These are phyloP conservation scores for Atalantia buxifolia DNA, from an alignment of 345 rosid species.

Conservation along the genomic window DNA sequence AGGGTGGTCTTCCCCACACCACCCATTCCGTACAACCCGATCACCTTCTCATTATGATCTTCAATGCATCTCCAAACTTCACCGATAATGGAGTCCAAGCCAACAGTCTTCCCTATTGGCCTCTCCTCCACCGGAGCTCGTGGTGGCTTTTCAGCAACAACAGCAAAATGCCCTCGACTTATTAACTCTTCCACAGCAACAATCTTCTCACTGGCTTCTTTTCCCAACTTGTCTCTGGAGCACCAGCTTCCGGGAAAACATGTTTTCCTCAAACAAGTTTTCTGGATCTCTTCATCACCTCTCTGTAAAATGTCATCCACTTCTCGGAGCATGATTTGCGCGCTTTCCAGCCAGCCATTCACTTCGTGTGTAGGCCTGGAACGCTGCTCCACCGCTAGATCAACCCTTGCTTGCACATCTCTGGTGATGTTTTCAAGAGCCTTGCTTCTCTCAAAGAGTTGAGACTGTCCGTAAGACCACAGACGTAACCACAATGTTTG, in stretches of 20 bases:
- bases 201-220: neutral
- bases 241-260: neutral
- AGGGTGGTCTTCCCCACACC: constrained; percentile 12
- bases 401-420: neutral
- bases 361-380: neutral
- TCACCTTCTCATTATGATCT: neutral
- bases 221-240: neutral
- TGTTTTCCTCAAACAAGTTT: neutral
- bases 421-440: neutral
- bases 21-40: neutral
- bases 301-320: neutral
- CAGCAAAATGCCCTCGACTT: neutral
- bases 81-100: neutral
- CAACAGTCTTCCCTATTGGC: neutral
- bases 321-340: neutral
- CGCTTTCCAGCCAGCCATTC: neutral
- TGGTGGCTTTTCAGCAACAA: neutral
- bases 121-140: neutral
- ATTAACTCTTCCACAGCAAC: neutral
- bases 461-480: neutral
- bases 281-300: neutral
- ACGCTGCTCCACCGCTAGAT: neutral
- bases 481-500: neutral
- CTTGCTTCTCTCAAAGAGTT: neutral
- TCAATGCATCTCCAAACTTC: neutral